Evolutionary conservation across 805 yeast genomes (phyloP).

Genomic region (Candida anglica): DNA sequence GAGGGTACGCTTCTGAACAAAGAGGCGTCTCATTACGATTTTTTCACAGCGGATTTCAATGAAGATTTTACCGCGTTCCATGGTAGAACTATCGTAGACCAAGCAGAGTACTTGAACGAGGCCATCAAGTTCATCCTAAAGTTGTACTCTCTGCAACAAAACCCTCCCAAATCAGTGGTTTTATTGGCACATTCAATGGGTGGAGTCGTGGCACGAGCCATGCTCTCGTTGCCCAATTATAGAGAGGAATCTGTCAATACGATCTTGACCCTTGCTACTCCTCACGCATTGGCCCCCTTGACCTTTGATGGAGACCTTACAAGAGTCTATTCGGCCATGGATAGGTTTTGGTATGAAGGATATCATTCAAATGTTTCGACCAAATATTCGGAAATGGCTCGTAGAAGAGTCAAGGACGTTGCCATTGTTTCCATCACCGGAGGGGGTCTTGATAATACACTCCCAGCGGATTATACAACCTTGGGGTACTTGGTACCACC

Average conservation of each 20-base stretch:
- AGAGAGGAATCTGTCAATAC: constrained; percentile 70
- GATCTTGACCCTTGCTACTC: constrained; percentile 81
- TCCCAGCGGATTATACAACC: constrained; percentile 89
- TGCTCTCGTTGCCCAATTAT: constrained; percentile 79
- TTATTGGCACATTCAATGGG: constrained; percentile 96
- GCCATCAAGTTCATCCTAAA: constrained; percentile 75
- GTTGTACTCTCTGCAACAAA: constrained; percentile 46
- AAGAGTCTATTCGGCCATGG: constrained; percentile 67
- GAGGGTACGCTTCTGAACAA: constrained; percentile 24
- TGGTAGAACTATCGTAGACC: constrained; percentile 89
- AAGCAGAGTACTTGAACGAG: constrained; percentile 88
- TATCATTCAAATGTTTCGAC: constrained; percentile 26
- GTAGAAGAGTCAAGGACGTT: constrained; percentile 48
- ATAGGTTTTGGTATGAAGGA: constrained; percentile 76
- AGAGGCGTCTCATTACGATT: constrained; percentile 57
- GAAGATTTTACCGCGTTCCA: constrained; percentile 96
- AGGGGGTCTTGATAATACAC: constrained; percentile 69
- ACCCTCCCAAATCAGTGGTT: constrained; percentile 66
- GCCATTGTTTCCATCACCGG: constrained; percentile 86
- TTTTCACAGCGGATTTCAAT: constrained; percentile 89
- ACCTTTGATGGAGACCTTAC: constrained; percentile 89
- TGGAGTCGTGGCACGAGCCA: constrained; percentile 85
- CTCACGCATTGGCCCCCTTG: constrained; percentile 89
- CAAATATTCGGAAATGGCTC: constrained; percentile 30
- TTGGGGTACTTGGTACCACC: constrained; percentile 68